phyloP scores from a whole-genome alignment of 306 rosid species.

The Cucurbita argyrosperma region DNA sequence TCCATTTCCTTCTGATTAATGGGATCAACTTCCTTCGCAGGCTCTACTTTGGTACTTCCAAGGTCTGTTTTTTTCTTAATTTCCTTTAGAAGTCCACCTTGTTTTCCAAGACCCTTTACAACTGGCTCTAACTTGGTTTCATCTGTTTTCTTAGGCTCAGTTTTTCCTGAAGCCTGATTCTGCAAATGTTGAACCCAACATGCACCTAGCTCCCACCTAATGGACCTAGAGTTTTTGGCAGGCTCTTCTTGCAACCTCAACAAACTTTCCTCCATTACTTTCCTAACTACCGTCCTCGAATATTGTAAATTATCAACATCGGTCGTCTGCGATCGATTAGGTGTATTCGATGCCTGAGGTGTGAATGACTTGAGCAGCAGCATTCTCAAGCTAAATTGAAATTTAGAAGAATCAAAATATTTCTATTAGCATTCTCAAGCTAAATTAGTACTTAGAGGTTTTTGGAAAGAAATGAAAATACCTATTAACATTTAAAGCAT shows the following conservation, averaged over 20 bases:
- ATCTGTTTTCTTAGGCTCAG: conserved; percentile 56
- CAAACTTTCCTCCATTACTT: conserved; percentile 63
- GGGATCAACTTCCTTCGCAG: conserved; percentile 45
- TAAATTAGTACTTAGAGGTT: conserved; percentile 8
- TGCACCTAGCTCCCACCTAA: conserved; percentile 99
- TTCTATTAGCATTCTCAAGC: conserved; percentile 50
- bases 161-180: conserved; percentile 67
- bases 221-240: conserved; percentile 31
- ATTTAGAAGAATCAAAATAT: conserved; percentile 10
- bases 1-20: conserved; percentile 39
- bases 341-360: conserved; percentile 33
- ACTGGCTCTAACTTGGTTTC: conserved; percentile 65
- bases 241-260: conserved; percentile 59
- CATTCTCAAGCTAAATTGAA: conserved; percentile 64
- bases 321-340: conserved; percentile 34
- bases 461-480: conserved; percentile 8
- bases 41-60: conserved; percentile 47
- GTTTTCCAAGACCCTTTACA: conserved; percentile 96
- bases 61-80: conserved; percentile 65
- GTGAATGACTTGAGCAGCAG: conserved; percentile 56
- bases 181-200: conserved; percentile 97
- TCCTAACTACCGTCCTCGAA: conserved; percentile 46
- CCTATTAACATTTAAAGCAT: conserved; percentile 92
- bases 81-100: conserved; percentile 88
- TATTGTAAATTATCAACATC: conserved; percentile 35